Evolutionary conservation across 2,329 filamentous ascomycete species (phyloP), one percentile per base, ranked within the genome.

Genomic region (Pseudopithomyces chartarum): DNA sequence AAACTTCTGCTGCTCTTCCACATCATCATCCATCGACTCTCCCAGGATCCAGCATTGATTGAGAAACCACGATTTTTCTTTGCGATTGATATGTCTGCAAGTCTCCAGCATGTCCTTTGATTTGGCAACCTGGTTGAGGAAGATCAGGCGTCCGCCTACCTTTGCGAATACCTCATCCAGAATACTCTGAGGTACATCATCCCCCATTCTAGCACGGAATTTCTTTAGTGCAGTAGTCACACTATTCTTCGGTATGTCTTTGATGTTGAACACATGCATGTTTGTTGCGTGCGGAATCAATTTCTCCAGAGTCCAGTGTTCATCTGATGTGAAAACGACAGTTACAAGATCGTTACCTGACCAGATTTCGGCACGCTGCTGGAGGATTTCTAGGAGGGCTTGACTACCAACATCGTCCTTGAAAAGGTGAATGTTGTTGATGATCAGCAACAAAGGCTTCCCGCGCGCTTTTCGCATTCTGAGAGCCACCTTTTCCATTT

Each of bases 1-100:
- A 82, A 91, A 97, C 75, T 97, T 97, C 71, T 97, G 92, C 72
- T 97, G 90, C 71, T 97, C 92, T 87, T 97, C 97, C 58, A 97
- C 95, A 71, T 99, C 95, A 74, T 98, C 94, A 64, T 97, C 95
- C 88, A 90, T 92, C 56, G 87, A 86, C 58, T 79, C 81, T 13
- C 90, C 90, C 1, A 93, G 80, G 52, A 92, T 90, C 84, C 89
- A 90, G 69, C 89, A 91, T 68, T 76, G 86, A 73, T 91, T 92
- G n/a, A 92, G 76, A 63, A 92, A 88, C 90, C 90, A 92, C 0
- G 85, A 87, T 70, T 90, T 90, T 71, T 93, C 90, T 11, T 81
- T 83, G 40, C 84, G 79, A 65, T 85, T 88, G 64, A 93, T 92
- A 2, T 83, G 76, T 26, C 92, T 79, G 73, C 92, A 97, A 10